Evolutionary conservation across 106 monocot species (phyloP).

Genomic region (Acorus gramineus): DNA sequence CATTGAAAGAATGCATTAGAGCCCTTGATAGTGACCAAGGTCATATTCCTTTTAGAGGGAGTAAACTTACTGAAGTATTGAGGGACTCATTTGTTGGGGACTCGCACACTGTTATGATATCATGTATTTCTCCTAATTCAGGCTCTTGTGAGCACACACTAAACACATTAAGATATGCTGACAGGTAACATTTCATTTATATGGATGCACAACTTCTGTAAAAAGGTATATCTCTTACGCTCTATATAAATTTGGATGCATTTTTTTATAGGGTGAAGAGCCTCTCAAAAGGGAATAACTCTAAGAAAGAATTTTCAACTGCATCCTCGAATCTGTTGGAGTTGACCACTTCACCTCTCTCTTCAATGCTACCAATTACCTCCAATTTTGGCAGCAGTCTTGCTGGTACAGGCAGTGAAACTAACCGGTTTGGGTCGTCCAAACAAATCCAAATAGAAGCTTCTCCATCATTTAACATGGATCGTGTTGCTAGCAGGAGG

Average conservation of each 20-base stretch:
- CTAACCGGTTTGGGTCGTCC: conserved; percentile 50
- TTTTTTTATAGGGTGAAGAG: conserved; percentile 69
- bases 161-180: conserved; percentile 94
- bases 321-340: conserved; percentile 44
- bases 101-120: conserved; percentile 96
- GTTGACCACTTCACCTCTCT: conserved; percentile 34
- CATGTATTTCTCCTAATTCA: conserved; percentile 89
- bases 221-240: not conserved
- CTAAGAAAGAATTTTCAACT: conserved; percentile 57
- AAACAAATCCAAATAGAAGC: conserved; percentile 45
- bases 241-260: not conserved
- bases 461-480: conserved; percentile 20
- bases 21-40: conserved; percentile 95
- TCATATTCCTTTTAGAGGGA: conserved; percentile 97
- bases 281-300: conserved; percentile 70
- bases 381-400: conserved; percentile 24
- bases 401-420: conserved; percentile 19
- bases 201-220: not conserved
- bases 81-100: conserved; percentile 91
- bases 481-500: conserved; percentile 20
- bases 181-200: conserved; percentile 48
- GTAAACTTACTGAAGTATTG: conserved; percentile 92
- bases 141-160: conserved; percentile 97
- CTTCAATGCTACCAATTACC: conserved; percentile 35
- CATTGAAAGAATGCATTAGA: conserved; percentile 93